phyloP scores from a whole-genome alignment of 768 basidiomycete species.

The Boletus rufocinnamomeus region DNA sequence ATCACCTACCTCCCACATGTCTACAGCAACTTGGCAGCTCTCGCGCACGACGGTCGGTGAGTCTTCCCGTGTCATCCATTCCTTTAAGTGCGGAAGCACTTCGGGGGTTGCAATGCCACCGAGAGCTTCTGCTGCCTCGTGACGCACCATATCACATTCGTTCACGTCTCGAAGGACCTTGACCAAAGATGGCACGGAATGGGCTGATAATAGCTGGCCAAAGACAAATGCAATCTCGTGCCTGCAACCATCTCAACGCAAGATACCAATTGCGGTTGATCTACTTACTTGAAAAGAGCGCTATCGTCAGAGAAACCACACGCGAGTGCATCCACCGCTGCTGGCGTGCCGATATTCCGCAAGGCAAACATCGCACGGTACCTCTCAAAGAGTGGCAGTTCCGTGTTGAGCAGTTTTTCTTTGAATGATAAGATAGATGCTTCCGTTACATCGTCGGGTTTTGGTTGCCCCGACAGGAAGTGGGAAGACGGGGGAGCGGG shows the following conservation, averaged over 20 bases:
- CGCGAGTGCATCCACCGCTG: constrained; percentile 88
- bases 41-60: constrained; percentile 90
- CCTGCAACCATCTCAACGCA: constrained; percentile 41
- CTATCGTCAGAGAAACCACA: constrained; percentile 88
- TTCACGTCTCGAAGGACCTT: constrained; percentile 66
- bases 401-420: constrained; percentile 61
- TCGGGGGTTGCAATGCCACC: constrained; percentile 97
- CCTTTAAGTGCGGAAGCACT: constrained; percentile 81
- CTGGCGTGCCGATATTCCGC: constrained; percentile 84
- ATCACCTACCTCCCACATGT: constrained; percentile 88
- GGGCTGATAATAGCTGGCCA: constrained; percentile 87
- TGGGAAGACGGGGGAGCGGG: constrained; percentile 81
- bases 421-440: constrained; percentile 56
- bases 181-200: constrained; percentile 85
- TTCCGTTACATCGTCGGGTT: constrained; percentile 50
- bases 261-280: neutral
- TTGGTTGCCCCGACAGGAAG: constrained; percentile 56
- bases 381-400: constrained; percentile 80
- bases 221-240: constrained; percentile 99
- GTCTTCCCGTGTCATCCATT: constrained; percentile 79
- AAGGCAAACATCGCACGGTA: constrained; percentile 99
- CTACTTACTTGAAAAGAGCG: constrained; percentile 86
- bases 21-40: constrained; percentile 94
- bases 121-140: constrained; percentile 97
- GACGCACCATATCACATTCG: constrained; percentile 96